Conservation (phyloP, 257 asterid genomes). For the Scutellaria galericulata region DNA sequence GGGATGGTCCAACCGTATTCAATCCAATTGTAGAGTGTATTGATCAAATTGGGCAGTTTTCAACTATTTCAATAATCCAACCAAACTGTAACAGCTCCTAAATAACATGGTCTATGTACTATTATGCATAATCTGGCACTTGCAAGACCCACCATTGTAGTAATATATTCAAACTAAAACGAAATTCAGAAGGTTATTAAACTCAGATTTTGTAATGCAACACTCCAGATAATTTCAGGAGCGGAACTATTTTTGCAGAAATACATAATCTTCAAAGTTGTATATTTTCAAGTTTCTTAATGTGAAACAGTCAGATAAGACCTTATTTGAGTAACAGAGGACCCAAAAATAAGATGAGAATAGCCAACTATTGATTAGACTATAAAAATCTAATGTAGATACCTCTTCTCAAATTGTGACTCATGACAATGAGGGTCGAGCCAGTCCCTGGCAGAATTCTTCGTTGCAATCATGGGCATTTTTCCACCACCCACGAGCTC, state of each 20-base stretch:
- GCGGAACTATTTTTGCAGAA: constrained; percentile 31
- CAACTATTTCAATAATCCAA: too few relatives aligned
- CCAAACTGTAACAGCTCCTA: too few relatives aligned
- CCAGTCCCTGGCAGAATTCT: constrained; percentile 77
- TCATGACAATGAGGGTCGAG: constrained; percentile 95
- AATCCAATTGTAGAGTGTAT: too few relatives aligned
- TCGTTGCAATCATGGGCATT: constrained; percentile 48
- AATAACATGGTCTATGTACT: too few relatives aligned
- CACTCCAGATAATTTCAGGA: neutral
- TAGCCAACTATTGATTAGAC: constrained; percentile 17
- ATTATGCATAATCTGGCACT: too few relatives aligned
- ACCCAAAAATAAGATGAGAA: neutral
- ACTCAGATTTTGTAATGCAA: neutral
- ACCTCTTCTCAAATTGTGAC: constrained; percentile 72
- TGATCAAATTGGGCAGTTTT: too few relatives aligned
- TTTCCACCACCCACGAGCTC: constrained; percentile 83
- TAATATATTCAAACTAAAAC: neutral
- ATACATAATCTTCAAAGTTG: constrained; percentile 20
- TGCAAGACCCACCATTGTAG: neutral
- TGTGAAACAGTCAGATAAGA: neutral
- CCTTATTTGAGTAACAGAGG: constrained; percentile 34
- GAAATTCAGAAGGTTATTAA: neutral
- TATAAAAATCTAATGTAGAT: constrained; percentile 27
- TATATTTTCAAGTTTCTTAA: constrained; percentile 6
- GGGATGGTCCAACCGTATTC: too few relatives aligned